Base-by-base conservation (phyloP, 2,329 filamentous ascomycete genomes). In the Talaromyces sp. region DNA sequence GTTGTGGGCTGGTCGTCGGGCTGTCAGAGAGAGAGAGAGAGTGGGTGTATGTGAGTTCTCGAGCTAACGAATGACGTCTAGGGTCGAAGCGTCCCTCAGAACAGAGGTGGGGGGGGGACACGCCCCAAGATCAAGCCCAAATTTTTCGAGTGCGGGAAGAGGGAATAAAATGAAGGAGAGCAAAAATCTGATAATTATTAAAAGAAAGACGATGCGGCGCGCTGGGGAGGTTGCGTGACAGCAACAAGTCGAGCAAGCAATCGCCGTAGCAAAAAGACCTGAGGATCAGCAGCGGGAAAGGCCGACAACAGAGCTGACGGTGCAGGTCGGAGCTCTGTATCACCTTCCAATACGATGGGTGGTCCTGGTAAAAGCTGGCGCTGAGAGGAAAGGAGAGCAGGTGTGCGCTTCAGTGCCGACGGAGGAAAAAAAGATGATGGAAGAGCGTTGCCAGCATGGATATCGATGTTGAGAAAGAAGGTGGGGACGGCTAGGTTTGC, bases 271-370 rank as follows among this genome's bases (percentile, higher is more conserved):
- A 51, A 55, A 58, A 58, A 61, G 59, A 56, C 55, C 50, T 52
- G 38, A 38, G 52, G 56, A 52, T 35, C 31, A 55, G 54, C 51
- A 48, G 51, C 59, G 59, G 59, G 51, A 61, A 46, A 65, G 68
- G 31, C 31, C 19, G 29, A 43, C 53, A 66, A 65, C 65, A 66
- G 70, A 70, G 69, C 65, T 70, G 72, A 75, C 70, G 72, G 75
- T 77, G 75, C 75, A 77, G 75, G 74, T 74, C 74, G 75, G 71
- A 65, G 60, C 64, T 66, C 66, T 66, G 64, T 65, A 11, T 26
- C 35, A 53, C 57, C 35, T 53, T 53, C 53, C 24, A 54, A 52
- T 29, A 29, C 14, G 48, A 51, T 51, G 24, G 11, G 27, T 17
- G 48, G 11, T n/a, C 17, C 24, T 46, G 43, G 24, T 46, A 9